Evolutionary conservation across 768 basidiomycete genomes (phyloP).

Genomic region (Cantharellus anzutake): DNA sequence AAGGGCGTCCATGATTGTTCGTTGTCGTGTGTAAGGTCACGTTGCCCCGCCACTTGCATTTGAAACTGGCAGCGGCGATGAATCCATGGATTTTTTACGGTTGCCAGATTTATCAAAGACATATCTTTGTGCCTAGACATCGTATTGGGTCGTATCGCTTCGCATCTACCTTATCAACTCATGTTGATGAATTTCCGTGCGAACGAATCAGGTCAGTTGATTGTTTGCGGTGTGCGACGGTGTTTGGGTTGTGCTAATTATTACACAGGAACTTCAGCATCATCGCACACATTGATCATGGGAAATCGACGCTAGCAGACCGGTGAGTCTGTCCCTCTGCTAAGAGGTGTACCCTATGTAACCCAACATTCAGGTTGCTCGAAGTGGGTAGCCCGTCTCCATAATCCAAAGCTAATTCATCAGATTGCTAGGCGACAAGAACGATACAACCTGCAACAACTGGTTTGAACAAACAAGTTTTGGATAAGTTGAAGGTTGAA

Average conservation of each 20-base stretch:
- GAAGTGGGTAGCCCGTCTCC: no score
- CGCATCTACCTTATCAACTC: not conserved
- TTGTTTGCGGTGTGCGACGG: no score
- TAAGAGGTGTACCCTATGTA: no score
- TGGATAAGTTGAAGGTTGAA: constrained; percentile 93
- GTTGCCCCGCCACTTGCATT: not conserved
- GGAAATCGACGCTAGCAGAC: constrained; percentile 88
- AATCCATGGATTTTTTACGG: not conserved
- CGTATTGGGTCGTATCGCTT: not conserved
- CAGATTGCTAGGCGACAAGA: constrained; percentile 38
- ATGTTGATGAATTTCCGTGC: constrained; percentile 44
- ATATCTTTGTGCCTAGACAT: not conserved
- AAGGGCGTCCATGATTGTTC: constrained; percentile 25
- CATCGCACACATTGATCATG: constrained; percentile 94
- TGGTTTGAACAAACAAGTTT: constrained; percentile 63
- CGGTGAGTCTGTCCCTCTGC: constrained; percentile 26
- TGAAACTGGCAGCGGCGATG: not conserved
- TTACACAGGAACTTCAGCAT: constrained; percentile 68
- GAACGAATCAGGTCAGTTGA: constrained; percentile 36
- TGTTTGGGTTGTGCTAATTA: constrained; percentile 12
- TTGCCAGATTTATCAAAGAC: not conserved
- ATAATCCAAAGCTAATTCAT: no score
- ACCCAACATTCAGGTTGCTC: no score
- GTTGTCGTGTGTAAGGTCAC: not conserved
- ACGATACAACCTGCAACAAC: constrained; percentile 52